A percentile compares a stretch with the other conserved stretches of the same genome.
Evolutionary conservation across 768 basidiomycete genomes (phyloP).

Genomic region (Cantharellus anzutake): DNA sequence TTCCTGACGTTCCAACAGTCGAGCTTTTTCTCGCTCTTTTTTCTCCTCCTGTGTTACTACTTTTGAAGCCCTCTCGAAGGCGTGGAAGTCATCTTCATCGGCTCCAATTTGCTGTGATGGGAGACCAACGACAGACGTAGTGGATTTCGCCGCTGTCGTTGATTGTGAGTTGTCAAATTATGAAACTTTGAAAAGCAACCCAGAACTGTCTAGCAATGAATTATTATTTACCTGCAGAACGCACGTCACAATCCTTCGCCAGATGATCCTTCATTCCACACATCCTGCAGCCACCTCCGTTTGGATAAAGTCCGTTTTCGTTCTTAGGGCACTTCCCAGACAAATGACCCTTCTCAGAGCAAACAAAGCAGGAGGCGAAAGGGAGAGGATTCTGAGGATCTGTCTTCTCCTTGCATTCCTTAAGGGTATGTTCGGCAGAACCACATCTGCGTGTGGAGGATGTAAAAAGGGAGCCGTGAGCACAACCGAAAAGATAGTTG

Average conservation of each 20-base stretch:
- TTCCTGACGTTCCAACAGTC: no score
- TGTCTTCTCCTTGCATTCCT: slow-evolving; percentile 49
- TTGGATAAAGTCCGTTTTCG: slow-evolving; percentile 64
- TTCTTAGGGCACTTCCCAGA: slow-evolving; percentile 72
- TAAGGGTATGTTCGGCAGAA: slow-evolving; percentile 55
- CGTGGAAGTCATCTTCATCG: slow-evolving; percentile 92
- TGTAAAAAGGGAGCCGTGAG: neutral
- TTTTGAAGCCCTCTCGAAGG: slow-evolving; percentile 40
- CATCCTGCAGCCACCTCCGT: slow-evolving; percentile 79
- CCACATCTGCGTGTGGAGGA: slow-evolving; percentile 40
- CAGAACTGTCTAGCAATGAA: neutral
- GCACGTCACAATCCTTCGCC: slow-evolving; percentile 59
- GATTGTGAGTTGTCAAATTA: neutral
- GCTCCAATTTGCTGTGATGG: slow-evolving; percentile 37
- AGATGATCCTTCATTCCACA: slow-evolving; percentile 75
- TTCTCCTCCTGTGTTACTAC: slow-evolving; percentile 46
- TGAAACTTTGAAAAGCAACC: neutral
- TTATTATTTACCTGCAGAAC: slow-evolving; percentile 12
- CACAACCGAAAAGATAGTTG: neutral
- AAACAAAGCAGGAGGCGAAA: slow-evolving; percentile 85
- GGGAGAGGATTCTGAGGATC: slow-evolving; percentile 54
- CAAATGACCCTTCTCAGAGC: slow-evolving; percentile 66
- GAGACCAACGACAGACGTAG: neutral
- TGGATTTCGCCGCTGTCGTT: neutral
- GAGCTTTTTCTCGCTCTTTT: slow-evolving; percentile 5